Evolutionary conservation across 2,329 filamentous ascomycete genomes (phyloP).

Genomic region (Metarhizium sp.): DNA sequence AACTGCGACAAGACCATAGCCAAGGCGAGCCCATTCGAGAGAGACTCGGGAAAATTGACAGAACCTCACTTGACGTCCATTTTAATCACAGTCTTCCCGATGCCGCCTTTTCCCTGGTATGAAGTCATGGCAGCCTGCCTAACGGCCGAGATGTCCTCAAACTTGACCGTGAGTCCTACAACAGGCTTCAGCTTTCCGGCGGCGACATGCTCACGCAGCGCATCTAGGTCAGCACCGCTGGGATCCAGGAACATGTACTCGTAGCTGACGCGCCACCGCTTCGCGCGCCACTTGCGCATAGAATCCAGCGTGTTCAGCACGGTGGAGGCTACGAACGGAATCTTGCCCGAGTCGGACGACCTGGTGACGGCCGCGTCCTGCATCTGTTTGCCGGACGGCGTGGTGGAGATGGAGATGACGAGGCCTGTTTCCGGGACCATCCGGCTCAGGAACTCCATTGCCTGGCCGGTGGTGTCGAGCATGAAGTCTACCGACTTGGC

Average conservation of each 20-base stretch:
- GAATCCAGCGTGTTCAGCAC: conserved; percentile 22
- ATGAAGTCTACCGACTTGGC: conserved; percentile 30
- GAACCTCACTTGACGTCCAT: neutral
- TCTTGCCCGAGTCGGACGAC: conserved; percentile 13
- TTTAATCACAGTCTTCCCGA: conserved; percentile 28
- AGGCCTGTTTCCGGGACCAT: conserved; percentile 23
- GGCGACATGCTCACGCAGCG: conserved; percentile 8
- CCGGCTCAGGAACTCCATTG: conserved; percentile 24
- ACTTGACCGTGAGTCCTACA: conserved; percentile 12
- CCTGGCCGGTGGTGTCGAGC: conserved; percentile 28
- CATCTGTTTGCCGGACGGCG: conserved; percentile 25
- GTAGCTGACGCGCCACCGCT: conserved; percentile 26
- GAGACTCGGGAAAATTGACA: neutral
- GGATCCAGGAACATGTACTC: conserved; percentile 25
- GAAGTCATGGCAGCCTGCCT: conserved; percentile 25
- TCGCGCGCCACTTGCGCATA: conserved; percentile 18
- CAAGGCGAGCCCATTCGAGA: neutral
- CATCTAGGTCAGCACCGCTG: conserved; percentile 17
- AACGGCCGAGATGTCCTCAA: conserved; percentile 26
- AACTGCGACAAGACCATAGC: too few relatives aligned
- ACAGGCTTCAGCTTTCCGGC: conserved; percentile 11
- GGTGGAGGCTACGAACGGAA: conserved; percentile 15
- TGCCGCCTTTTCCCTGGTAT: conserved; percentile 26
- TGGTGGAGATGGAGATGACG: conserved; percentile 26
- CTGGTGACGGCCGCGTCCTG: conserved; percentile 20